Evolutionary conservation across 139 green algal species (phyloP).

Genomic region (Nannochloris sp.): DNA sequence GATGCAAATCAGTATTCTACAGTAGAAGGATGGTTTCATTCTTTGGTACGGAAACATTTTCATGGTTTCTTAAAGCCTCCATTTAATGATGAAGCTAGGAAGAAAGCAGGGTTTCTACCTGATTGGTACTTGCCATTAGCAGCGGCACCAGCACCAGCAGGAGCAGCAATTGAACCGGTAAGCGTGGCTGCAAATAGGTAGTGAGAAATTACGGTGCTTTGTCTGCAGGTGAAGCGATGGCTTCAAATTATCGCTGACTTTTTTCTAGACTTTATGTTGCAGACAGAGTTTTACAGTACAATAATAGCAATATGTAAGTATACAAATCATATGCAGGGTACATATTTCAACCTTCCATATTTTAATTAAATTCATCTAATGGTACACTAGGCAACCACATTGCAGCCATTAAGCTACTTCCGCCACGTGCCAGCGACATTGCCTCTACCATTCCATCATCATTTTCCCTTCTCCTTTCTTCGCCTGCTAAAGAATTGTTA

Average conservation of each 20-base stretch:
- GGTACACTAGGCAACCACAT: neutral
- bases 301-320: neutral
- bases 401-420: neutral
- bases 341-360: too few species aligned
- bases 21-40: slow-evolving; percentile 70
- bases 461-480: too few species aligned
- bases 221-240: too few species aligned
- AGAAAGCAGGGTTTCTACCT: slow-evolving; percentile 55
- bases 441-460: too few species aligned
- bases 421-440: too few species aligned
- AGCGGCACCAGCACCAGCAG: neutral
- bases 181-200: neutral
- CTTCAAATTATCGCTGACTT: too few species aligned
- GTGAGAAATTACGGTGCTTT: neutral
- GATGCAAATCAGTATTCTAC: slow-evolving; percentile 35
- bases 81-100: slow-evolving; percentile 77
- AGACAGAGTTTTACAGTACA: too few species aligned
- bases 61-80: slow-evolving; percentile 68
- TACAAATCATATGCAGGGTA: neutral
- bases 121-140: slow-evolving; percentile 65
- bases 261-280: too few species aligned
- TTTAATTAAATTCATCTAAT: too few species aligned
- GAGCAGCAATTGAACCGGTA: neutral
- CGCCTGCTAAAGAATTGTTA: too few species aligned
- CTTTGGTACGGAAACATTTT: slow-evolving; percentile 64